Evolutionary conservation across 805 yeast species (phyloP).

Genomic region (Candida xiaguanensis): DNA sequence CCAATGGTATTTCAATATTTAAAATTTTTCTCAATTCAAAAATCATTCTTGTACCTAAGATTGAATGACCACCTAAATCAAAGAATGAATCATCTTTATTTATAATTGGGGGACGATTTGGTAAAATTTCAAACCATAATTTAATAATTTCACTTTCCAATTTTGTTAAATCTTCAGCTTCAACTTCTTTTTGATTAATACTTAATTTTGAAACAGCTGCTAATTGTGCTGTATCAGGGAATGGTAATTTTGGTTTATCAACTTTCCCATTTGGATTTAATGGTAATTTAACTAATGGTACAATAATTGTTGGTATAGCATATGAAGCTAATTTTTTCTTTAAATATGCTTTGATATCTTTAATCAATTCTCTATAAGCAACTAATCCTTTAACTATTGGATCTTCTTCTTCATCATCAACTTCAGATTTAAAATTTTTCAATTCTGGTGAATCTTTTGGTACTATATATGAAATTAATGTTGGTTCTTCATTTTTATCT

Average conservation of each 20-base stretch:
- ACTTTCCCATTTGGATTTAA: slow-evolving; percentile 97
- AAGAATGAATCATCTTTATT: slow-evolving; percentile 85
- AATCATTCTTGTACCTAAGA: slow-evolving; percentile 94
- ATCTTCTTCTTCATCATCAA: slow-evolving; percentile 44
- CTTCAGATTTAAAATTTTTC: slow-evolving; percentile 46
- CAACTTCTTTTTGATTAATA: slow-evolving; percentile 34
- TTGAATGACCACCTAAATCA: slow-evolving; percentile 97
- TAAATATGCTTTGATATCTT: slow-evolving; percentile 75
- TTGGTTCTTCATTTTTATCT: slow-evolving; percentile 90
- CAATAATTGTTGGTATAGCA: slow-evolving; percentile 89
- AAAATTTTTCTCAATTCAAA: slow-evolving; percentile 81
- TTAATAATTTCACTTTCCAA: slow-evolving; percentile 70
- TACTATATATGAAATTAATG: slow-evolving; percentile 86
- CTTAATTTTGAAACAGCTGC: slow-evolving; percentile 61
- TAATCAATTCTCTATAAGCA: slow-evolving; percentile 69
- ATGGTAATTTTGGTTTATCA: slow-evolving; percentile 94
- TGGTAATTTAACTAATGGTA: slow-evolving; percentile 83
- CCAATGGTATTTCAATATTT: slow-evolving; percentile 80
- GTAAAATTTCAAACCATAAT: slow-evolving; percentile 82
- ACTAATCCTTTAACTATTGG: slow-evolving; percentile 77
- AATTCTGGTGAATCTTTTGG: slow-evolving; percentile 56
- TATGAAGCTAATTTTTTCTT: slow-evolving; percentile 88
- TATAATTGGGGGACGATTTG: slow-evolving; percentile 76
- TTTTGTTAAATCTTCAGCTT: slow-evolving; percentile 47
- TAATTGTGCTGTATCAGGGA: slow-evolving; percentile 87